Conservation (phyloP, 2,329 filamentous ascomycete genomes). For the Trichoderma brevicompactum region DNA sequence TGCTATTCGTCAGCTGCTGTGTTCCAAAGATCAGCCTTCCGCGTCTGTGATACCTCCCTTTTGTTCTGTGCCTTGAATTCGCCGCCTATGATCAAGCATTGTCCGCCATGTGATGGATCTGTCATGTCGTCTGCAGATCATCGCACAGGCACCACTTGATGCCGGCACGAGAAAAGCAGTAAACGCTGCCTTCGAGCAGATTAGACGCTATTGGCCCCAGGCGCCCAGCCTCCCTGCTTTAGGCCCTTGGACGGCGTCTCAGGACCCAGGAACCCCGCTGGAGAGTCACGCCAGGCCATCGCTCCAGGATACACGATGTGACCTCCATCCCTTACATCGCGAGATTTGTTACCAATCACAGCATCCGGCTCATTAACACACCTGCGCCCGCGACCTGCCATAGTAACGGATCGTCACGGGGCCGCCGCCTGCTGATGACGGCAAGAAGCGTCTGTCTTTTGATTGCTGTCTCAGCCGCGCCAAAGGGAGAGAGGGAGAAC, state of each 20-base stretch:
- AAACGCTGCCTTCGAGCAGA: neutral
- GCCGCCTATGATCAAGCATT: neutral
- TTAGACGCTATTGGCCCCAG: conserved; percentile 14
- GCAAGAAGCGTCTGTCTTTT: neutral
- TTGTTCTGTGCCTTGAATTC: neutral
- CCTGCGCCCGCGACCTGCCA: neutral
- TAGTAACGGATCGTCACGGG: conserved; percentile 13
- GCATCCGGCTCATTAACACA: neutral
- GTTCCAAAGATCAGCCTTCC: neutral
- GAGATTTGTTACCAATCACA: conserved; percentile 19
- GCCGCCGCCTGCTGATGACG: conserved; percentile 24
- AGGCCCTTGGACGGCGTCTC: conserved; percentile 10
- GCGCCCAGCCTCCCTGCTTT: conserved; percentile 23
- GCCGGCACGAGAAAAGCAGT: neutral
- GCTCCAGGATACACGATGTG: conserved; percentile 14
- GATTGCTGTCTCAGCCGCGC: conserved; percentile 17
- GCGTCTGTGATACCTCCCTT: neutral
- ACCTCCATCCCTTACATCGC: conserved; percentile 10
- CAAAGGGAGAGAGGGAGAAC: neutral
- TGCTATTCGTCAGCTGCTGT: conserved; percentile 19
- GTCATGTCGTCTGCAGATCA: conserved; percentile 16
- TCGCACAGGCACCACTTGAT: neutral
- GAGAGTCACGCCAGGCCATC: conserved; percentile 14
- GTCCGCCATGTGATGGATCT: conserved; percentile 15
- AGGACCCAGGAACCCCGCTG: conserved; percentile 21